Percentiles rank a stretch among this genome's conserved stretches.
phyloP scores from a whole-genome alignment of 164 flowering plant genomes.

The Macadamia integrifolia region DNA sequence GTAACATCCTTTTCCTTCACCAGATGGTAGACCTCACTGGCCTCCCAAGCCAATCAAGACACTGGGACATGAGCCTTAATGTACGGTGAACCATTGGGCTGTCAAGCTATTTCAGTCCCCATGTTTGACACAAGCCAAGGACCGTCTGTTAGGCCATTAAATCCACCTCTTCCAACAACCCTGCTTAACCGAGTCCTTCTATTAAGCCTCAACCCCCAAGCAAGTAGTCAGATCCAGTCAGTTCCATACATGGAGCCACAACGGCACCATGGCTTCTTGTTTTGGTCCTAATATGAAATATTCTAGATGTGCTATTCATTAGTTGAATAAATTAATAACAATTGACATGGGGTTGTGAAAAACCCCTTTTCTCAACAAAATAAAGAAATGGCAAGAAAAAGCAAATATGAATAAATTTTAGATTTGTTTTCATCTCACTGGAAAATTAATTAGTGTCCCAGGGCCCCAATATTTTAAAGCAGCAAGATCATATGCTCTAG shows the following conservation, averaged over 20 bases:
- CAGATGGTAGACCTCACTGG: not conserved
- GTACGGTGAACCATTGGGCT: not conserved
- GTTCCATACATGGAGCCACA: not conserved
- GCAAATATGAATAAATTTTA: not conserved
- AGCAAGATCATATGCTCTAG: constrained; percentile 99
- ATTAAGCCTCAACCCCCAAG: not conserved
- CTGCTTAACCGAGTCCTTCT: not conserved
- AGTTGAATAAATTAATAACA: not conserved
- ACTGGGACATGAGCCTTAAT: not conserved
- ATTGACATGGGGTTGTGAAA: not conserved
- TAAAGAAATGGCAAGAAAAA: not conserved
- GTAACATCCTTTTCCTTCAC: not conserved
- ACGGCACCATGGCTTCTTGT: not conserved
- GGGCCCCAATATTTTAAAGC: constrained; percentile 99
- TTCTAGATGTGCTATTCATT: not conserved
- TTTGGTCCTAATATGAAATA: not conserved
- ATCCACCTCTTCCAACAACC: not conserved
- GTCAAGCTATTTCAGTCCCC: not conserved
- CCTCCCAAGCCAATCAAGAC: not conserved
- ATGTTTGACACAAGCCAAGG: not conserved
- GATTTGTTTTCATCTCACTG: constrained; percentile 49
- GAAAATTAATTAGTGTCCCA: constrained; percentile 97
- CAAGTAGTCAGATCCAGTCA: not conserved
- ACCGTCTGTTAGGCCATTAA: not conserved
- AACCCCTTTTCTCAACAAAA: too few relatives aligned